These are phyloP conservation scores for Alisma plantagoaquatica DNA, from an alignment of 106 monocot genomes.

Conservation along the genomic window DNA sequence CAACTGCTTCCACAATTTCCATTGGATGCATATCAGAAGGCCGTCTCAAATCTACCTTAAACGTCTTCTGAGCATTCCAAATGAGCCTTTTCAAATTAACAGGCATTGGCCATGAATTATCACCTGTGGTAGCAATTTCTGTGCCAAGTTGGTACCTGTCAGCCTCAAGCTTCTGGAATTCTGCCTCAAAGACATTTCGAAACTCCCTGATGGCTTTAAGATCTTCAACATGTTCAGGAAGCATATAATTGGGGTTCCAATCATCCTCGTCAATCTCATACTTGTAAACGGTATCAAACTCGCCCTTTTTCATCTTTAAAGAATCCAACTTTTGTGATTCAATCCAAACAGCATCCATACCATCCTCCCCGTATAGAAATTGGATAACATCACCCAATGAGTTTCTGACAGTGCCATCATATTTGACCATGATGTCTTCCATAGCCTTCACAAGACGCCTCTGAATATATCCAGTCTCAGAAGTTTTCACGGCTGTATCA, in stretches of 20 bases:
- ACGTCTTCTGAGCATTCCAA: conserved; percentile 99
- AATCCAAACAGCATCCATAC: conserved; percentile 99
- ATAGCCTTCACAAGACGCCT: conserved; percentile 96
- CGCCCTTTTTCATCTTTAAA: conserved; percentile 84
- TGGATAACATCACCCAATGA: conserved; percentile 97
- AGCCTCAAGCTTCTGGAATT: conserved; percentile 84
- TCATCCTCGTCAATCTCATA: conserved; percentile 81
- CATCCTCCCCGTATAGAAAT: conserved; percentile 98
- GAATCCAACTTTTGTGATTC: conserved; percentile 90
- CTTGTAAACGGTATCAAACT: conserved; percentile 65
- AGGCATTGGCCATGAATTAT: conserved; percentile 81
- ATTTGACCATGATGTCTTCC: conserved; percentile 99
- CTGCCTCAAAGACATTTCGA: conserved; percentile 93
- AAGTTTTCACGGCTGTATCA: conserved; percentile 98
- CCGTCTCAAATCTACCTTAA: conserved; percentile 81
- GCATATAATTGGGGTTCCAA: conserved; percentile 92
- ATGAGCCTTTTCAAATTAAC: conserved; percentile 93
- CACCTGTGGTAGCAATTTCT: conserved; percentile 89
- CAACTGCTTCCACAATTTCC: conserved; percentile 98
- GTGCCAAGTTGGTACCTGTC: conserved; percentile 82
- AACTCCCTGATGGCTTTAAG: conserved; percentile 87
- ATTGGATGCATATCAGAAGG: conserved; percentile 98
- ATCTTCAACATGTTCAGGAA: conserved; percentile 90
- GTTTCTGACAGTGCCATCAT: conserved; percentile 99
- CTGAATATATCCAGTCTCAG: conserved; percentile 98